A percentile compares a stretch with the other conserved stretches of the same genome.
Evolutionary conservation across 768 basidiomycete species (phyloP).

Genomic region (Podaxis sp.): DNA sequence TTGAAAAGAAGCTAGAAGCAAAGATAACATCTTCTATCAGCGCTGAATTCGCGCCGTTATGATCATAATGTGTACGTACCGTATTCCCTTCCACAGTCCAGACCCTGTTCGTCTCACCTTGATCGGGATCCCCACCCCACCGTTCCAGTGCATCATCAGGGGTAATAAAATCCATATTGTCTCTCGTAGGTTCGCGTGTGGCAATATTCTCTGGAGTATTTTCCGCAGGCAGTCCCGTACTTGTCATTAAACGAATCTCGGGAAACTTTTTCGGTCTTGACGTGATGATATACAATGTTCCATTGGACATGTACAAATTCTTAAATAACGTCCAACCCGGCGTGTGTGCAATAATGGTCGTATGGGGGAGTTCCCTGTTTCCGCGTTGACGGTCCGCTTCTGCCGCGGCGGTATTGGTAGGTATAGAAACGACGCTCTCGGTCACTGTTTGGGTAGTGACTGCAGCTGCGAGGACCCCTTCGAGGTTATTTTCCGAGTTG

Average conservation of each 20-base stretch:
- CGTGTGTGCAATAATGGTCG: slow-evolving; percentile 57
- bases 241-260: slow-evolving; percentile 57
- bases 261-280: slow-evolving; percentile 27
- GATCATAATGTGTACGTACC: slow-evolving; percentile 27
- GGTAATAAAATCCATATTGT: slow-evolving; percentile 59
- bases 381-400: slow-evolving; percentile 13
- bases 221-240: slow-evolving; percentile 54
- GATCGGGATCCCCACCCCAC: slow-evolving; percentile 47
- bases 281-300: slow-evolving; percentile 71
- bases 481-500: background rate
- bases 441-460: slow-evolving; percentile 5
- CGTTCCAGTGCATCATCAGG: slow-evolving; percentile 52
- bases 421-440: background rate
- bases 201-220: slow-evolving; percentile 62
- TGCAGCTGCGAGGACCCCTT: slow-evolving; percentile 5
- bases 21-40: background rate
- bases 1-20: slow-evolving; percentile 49
- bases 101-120: slow-evolving; percentile 24
- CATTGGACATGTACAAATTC: slow-evolving; percentile 82
- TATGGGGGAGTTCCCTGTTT: slow-evolving; percentile 39
- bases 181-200: slow-evolving; percentile 58
- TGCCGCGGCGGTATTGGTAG: background rate
- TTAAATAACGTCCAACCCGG: slow-evolving; percentile 85
- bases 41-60: background rate
- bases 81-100: slow-evolving; percentile 72